Percentiles rank a stretch among this genome's conserved stretches.
Conservation (phyloP, 164 flowering plant species). For the Aristolochia fimbriata region DNA sequence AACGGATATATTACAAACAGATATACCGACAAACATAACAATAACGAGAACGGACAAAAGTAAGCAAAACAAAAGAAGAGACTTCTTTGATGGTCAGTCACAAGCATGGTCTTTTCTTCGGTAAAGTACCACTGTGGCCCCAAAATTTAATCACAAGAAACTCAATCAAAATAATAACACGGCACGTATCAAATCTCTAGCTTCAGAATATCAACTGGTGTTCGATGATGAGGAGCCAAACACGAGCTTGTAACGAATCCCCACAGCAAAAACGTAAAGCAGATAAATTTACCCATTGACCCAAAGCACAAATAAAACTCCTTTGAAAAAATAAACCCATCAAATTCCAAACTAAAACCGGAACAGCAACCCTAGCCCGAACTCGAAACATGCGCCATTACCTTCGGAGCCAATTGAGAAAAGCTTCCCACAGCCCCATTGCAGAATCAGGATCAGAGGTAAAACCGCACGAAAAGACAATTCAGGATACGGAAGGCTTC, state of each 20-base stretch:
- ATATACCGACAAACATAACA: neutral
- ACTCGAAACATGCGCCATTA: neutral
- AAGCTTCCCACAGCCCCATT: conserved; percentile 13
- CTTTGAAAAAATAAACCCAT: neutral
- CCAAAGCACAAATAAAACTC: too few species aligned
- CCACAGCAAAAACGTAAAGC: too few species aligned
- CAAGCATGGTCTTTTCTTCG: too few species aligned
- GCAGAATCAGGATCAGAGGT: neutral
- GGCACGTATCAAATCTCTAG: too few species aligned
- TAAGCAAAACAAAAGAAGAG: neutral
- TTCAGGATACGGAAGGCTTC: too few species aligned
- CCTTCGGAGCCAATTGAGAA: conserved; percentile 15
- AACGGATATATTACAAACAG: neutral
- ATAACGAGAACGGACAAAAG: neutral
- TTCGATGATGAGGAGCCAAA: too few species aligned
- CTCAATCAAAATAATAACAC: too few species aligned
- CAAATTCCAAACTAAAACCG: neutral
- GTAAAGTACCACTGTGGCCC: neutral
- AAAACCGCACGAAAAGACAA: too few species aligned
- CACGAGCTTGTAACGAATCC: too few species aligned
- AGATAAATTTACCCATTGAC: too few species aligned
- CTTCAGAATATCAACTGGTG: too few species aligned
- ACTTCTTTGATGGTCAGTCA: too few species aligned
- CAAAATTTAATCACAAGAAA: neutral
- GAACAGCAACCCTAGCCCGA: neutral